Conservation (phyloP, 768 basidiomycete species). For the Mycena galopus region DNA sequence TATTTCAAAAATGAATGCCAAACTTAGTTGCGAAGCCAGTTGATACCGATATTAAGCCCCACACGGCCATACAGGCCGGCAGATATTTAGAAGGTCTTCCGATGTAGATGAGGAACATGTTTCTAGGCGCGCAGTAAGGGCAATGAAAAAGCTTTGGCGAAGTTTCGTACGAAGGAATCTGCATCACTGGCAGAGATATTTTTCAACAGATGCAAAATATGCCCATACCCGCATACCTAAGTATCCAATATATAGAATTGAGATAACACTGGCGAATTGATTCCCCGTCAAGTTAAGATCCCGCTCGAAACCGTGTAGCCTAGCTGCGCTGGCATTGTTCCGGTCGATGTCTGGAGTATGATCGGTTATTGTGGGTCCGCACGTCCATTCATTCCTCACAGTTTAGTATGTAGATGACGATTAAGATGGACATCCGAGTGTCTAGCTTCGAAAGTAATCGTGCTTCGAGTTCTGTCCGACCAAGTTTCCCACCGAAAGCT, state of each 20-base stretch:
- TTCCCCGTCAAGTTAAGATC: slow-evolving; percentile 69
- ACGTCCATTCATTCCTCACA: slow-evolving; percentile 43
- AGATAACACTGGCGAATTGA: slow-evolving; percentile 73
- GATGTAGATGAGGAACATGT: slow-evolving; percentile 75
- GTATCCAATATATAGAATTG: slow-evolving; percentile 77
- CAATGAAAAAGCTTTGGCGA: neutral
- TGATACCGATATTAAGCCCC: slow-evolving; percentile 46
- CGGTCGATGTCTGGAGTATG: slow-evolving; percentile 68
- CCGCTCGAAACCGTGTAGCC: slow-evolving; percentile 73
- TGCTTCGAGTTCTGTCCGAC: slow-evolving; percentile 46
- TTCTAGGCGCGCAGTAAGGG: slow-evolving; percentile 53
- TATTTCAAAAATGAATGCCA: neutral
- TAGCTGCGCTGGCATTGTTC: slow-evolving; percentile 79
- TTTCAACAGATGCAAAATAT: neutral
- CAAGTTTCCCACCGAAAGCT: slow-evolving; percentile 43
- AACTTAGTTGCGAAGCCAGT: slow-evolving; percentile 57
- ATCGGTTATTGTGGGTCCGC: neutral
- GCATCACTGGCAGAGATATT: slow-evolving; percentile 59
- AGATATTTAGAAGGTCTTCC: slow-evolving; percentile 76
- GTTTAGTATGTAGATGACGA: slow-evolving; percentile 63
- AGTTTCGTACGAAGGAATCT: slow-evolving; percentile 72
- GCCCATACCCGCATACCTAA: slow-evolving; percentile 40
- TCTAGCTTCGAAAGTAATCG: slow-evolving; percentile 64
- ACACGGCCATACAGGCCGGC: slow-evolving; percentile 72
- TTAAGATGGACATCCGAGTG: slow-evolving; percentile 57